phyloP scores from a whole-genome alignment of 2,329 filamentous ascomycete species.

The Thelonectria blattea region DNA sequence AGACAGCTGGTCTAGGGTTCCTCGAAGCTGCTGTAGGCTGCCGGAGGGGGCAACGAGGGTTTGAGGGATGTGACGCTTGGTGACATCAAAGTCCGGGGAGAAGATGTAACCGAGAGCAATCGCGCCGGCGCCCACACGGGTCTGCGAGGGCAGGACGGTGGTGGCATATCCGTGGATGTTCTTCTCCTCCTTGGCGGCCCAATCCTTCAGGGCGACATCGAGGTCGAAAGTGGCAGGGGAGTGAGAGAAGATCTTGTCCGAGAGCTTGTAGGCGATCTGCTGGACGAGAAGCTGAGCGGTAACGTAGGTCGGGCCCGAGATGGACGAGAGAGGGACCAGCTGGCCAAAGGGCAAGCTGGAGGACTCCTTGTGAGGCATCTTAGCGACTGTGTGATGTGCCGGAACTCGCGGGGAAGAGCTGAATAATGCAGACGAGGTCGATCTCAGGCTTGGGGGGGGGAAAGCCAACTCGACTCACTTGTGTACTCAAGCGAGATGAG shows the following conservation, averaged over 20 bases:
- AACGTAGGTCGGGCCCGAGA: constrained; percentile 88
- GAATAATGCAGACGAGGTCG: constrained; percentile 8
- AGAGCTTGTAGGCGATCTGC: constrained; percentile 93
- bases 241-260: constrained; percentile 97
- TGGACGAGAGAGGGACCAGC: constrained; percentile 60
- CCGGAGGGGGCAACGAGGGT: constrained; percentile 86
- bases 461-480: constrained; percentile 20
- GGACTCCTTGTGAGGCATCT: constrained; percentile 50
- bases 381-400: constrained; percentile 18
- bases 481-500: constrained; percentile 31
- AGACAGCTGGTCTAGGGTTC: constrained; percentile 88
- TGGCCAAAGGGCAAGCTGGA: constrained; percentile 65
- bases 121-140: constrained; percentile 84
- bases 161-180: constrained; percentile 87
- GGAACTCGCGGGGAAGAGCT: constrained; percentile 4
- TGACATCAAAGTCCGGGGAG: constrained; percentile 92
- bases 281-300: constrained; percentile 94
- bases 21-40: constrained; percentile 78
- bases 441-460: constrained; percentile 13
- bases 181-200: constrained; percentile 71
- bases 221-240: constrained; percentile 93
- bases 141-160: constrained; percentile 80
- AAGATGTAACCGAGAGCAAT: constrained; percentile 97
- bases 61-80: constrained; percentile 90
- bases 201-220: constrained; percentile 80